Percentiles rank a stretch among this genome's conserved stretches.
These are phyloP conservation scores for Populus deltoides DNA, from an alignment of 345 rosid species.

Conservation along the genomic window DNA sequence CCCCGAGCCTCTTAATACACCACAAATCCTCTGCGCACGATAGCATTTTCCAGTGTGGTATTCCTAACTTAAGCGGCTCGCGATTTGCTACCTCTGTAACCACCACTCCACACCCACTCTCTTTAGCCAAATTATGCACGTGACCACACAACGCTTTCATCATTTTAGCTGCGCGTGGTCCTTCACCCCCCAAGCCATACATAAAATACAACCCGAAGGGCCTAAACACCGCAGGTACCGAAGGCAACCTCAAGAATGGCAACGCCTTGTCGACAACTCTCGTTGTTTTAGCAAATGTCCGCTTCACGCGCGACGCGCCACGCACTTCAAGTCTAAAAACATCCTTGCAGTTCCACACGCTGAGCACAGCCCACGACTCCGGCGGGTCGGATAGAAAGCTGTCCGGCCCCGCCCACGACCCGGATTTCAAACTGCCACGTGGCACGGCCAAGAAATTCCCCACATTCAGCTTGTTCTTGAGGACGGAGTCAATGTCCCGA, in stretches of 20 bases:
- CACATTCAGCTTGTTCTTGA: slow-evolving; percentile 61
- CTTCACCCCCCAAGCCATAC: slow-evolving; percentile 94
- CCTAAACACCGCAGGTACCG: slow-evolving; percentile 77
- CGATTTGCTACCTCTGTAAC: slow-evolving; percentile 72
- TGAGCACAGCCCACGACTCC: slow-evolving; percentile 79
- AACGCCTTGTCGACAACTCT: slow-evolving; percentile 62
- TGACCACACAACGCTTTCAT: slow-evolving; percentile 60
- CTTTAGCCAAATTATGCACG: slow-evolving; percentile 84
- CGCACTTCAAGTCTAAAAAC: slow-evolving; percentile 70
- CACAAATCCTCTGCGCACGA: slow-evolving; percentile 82
- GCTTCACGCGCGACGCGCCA: slow-evolving; percentile 60
- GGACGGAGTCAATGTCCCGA: slow-evolving; percentile 78
- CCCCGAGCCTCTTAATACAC: slow-evolving; percentile 87
- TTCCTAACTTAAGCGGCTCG: slow-evolving; percentile 66
- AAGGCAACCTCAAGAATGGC: slow-evolving; percentile 75
- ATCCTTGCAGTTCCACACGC: slow-evolving; percentile 84
- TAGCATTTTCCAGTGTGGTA: slow-evolving; percentile 78
- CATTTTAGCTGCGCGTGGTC: slow-evolving; percentile 60
- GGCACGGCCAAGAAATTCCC: slow-evolving; percentile 88
- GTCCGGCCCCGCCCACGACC: slow-evolving; percentile 59
- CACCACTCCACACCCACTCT: slow-evolving; percentile 64
- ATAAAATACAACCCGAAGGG: slow-evolving; percentile 77
- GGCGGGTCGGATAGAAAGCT: slow-evolving; percentile 67
- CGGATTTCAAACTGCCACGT: slow-evolving; percentile 29
- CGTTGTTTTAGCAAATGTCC: slow-evolving; percentile 57